Evolutionary conservation across 2,329 filamentous ascomycete genomes (phyloP).

Genomic region (Clarireedia hainanense): DNA sequence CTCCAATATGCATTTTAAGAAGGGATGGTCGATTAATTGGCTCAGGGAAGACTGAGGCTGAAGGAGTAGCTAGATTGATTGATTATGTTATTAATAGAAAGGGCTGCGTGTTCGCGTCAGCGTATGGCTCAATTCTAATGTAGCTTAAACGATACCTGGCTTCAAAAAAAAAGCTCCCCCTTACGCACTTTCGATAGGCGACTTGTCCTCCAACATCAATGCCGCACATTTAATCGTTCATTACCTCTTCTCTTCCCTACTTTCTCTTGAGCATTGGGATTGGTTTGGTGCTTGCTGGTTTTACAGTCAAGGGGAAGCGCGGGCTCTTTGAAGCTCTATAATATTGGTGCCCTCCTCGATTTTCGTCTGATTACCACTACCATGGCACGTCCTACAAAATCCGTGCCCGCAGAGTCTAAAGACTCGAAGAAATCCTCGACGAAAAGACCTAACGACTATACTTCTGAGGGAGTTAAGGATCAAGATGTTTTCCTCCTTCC

Average conservation of each 20-base stretch:
- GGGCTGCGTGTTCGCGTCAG: constrained; percentile 3
- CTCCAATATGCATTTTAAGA: neutral
- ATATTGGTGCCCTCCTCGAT: constrained; percentile 14
- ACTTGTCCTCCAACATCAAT: constrained; percentile 20
- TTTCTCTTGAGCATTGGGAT: constrained; percentile 20
- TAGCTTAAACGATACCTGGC: constrained; percentile 6
- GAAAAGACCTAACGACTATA: constrained; percentile 47
- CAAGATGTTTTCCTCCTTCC: constrained; percentile 89
- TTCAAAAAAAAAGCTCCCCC: constrained; percentile 7
- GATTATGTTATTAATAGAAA: constrained; percentile 10
- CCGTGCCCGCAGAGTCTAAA: constrained; percentile 13
- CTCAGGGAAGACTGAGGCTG: constrained; percentile 5
- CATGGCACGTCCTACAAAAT: constrained; percentile 24
- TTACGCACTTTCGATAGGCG: constrained; percentile 7
- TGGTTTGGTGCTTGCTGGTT: constrained; percentile 11
- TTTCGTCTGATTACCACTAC: constrained; percentile 9
- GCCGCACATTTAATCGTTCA: constrained; percentile 22
- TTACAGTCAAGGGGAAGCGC: constrained; percentile 13
- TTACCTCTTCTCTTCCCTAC: constrained; percentile 22
- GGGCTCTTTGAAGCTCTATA: constrained; percentile 16
- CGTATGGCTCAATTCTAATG: neutral
- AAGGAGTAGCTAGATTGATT: neutral
- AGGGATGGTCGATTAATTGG: neutral
- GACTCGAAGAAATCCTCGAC: constrained; percentile 11
- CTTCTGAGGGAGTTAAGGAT: constrained; percentile 73